These are phyloP conservation scores for Sistotremastrum suecicum DNA, from an alignment of 768 basidiomycete species.

Conservation along the genomic window DNA sequence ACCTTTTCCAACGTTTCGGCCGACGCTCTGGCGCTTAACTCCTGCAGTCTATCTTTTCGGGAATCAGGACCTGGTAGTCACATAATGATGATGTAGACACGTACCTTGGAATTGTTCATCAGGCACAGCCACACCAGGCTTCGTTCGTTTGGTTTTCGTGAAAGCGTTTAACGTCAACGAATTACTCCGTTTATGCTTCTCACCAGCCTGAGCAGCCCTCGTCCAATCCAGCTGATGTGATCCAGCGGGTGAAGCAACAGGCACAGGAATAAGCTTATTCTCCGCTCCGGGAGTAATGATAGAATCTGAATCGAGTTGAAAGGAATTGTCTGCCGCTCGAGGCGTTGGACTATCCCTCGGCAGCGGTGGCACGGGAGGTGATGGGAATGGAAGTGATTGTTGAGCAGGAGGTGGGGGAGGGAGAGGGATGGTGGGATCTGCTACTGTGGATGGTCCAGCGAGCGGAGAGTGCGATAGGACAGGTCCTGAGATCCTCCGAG, in stretches of 20 bases:
- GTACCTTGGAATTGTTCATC: too few relatives aligned
- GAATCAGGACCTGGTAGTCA: too few relatives aligned
- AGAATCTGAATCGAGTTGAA: background rate
- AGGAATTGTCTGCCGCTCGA: background rate
- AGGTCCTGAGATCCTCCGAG: slow-evolving; percentile 28
- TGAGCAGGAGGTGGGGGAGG: slow-evolving; percentile 16
- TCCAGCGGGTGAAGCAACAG: slow-evolving; percentile 1
- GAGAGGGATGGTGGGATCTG: background rate
- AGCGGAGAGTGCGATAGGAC: slow-evolving; percentile 7
- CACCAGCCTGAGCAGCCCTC: slow-evolving; percentile 2
- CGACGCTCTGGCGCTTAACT: too few relatives aligned
- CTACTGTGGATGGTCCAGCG: slow-evolving; percentile 8
- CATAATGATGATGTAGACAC: too few relatives aligned
- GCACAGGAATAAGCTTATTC: slow-evolving; percentile 3
- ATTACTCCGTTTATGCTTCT: background rate
- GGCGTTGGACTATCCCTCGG: background rate
- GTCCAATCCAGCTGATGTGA: slow-evolving; percentile 5
- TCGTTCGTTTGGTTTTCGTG: background rate
- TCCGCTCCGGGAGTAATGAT: background rate
- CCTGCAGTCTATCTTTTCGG: too few relatives aligned
- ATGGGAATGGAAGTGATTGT: slow-evolving; percentile 13
- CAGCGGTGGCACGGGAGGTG: background rate
- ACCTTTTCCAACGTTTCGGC: too few relatives aligned
- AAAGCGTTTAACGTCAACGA: background rate
- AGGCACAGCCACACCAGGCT: too few relatives aligned